Percentiles rank a stretch among this genome's conserved stretches.
Evolutionary conservation across 495 filamentous ascomycete species (phyloP).

Genomic region (Lasiosphaeria ovina): DNA sequence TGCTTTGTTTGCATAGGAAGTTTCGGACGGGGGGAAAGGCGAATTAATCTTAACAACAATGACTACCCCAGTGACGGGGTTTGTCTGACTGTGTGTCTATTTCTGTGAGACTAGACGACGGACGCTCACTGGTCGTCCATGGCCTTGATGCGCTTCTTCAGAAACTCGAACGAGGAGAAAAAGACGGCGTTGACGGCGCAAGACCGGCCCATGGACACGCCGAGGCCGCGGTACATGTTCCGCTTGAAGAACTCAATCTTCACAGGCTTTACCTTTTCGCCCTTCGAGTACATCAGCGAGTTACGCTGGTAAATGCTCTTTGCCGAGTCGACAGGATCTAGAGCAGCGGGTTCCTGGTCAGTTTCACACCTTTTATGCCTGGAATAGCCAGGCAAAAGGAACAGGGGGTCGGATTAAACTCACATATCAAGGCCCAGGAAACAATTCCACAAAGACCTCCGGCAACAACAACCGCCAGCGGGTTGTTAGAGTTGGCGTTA

Average conservation of each 20-base stretch:
- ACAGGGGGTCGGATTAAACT: conserved; percentile 8
- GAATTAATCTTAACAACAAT: neutral
- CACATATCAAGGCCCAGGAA: conserved; percentile 75
- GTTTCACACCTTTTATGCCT: neutral
- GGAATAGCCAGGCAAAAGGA: too few species aligned
- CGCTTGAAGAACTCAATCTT: conserved; percentile 71
- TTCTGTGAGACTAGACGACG: too few species aligned
- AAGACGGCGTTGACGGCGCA: conserved; percentile 74
- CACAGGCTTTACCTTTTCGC: conserved; percentile 55
- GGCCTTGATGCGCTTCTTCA: conserved; percentile 68
- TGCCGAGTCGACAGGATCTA: conserved; percentile 76
- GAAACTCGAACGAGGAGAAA: conserved; percentile 73
- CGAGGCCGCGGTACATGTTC: conserved; percentile 73
- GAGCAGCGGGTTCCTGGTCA: neutral
- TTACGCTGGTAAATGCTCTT: conserved; percentile 83
- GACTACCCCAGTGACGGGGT: neutral
- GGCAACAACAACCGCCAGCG: conserved; percentile 68
- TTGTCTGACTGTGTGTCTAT: neutral
- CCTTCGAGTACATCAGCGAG: conserved; percentile 63
- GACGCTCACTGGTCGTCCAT: conserved; percentile 40
- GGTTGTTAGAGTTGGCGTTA: conserved; percentile 60
- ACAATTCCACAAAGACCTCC: conserved; percentile 78
- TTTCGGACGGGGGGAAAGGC: neutral
- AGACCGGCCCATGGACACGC: conserved; percentile 75
- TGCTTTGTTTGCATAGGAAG: neutral